Evolutionary conservation across 345 rosid genomes (phyloP), one percentile per base, ranked within the genome.

Genomic region (Garcia nutans): DNA sequence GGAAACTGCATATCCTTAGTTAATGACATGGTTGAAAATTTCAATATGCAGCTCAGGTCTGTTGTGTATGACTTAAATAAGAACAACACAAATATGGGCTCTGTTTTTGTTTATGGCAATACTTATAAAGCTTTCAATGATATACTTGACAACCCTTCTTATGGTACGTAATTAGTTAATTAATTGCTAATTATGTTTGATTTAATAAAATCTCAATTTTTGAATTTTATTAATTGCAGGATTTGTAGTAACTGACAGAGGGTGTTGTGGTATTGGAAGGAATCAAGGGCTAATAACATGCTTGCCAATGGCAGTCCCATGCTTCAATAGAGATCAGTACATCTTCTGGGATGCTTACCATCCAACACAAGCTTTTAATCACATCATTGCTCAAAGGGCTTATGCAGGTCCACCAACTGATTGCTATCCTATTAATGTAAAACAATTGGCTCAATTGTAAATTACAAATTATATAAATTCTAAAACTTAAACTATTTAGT

Each of bases 321-420:
- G 97, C 77, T 73, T 67, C 5, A 77, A 86, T 45, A 86, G 94
- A 74, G 89, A 89, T 16, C 71, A 81, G 13, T 87, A 86, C 58
- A 78, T 87, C 33, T 90, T 92, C 59, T 89, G 92, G 97, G 93
- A 90, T 76, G 89, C 95, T 9, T 87, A 77, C 72, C 93, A 89
- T 68, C 94, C 94, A 22, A 87, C 93, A 0, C 81, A 89, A 85
- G 90, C 94, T 70, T 82, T 85, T 70, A 92, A 92, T 45, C 65
- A 76, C 60, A 86, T 89, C 49, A 69, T 92, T 26, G 92, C 92
- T 6, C 81, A 63, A 10, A 82, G 86, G 68, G 89, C 86, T 6
- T 85, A 75, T 26, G 74, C 80, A 13, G 94, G 93, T 24, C 79
- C 92, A 3, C 79, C 82, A 64, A 76, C 88, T 3, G 85, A 81